phyloP scores from a whole-genome alignment of 1,284 basidiomycete genomes.

The Cryptococcus amylolentus region DNA sequence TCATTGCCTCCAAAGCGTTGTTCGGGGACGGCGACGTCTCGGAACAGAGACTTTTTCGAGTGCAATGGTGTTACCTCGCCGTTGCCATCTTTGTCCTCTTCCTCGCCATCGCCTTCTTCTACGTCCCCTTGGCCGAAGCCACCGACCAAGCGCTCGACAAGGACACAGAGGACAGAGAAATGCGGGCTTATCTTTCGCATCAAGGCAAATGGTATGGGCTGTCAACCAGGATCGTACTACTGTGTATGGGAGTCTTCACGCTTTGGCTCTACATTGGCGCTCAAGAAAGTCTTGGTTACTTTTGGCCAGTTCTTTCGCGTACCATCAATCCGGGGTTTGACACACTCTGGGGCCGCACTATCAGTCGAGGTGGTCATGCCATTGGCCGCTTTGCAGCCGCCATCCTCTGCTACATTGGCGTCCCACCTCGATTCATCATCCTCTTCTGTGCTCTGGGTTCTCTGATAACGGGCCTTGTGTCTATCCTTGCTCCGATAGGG shows the following conservation, averaged over 20 bases:
- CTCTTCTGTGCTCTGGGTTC: slow-evolving; percentile 30
- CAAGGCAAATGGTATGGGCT: slow-evolving; percentile 18
- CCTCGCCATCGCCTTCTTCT: slow-evolving; percentile 46
- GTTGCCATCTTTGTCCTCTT: slow-evolving; percentile 44
- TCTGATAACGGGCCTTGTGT: slow-evolving; percentile 33
- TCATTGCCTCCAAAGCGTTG: slow-evolving; percentile 39
- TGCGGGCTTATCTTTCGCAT: slow-evolving; percentile 19
- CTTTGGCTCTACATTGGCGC: slow-evolving; percentile 44
- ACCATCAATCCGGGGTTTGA: slow-evolving; percentile 23
- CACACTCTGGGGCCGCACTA: slow-evolving; percentile 30
- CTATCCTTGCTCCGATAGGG: slow-evolving; percentile 21
- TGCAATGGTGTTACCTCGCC: slow-evolving; percentile 50
- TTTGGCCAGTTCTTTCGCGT: slow-evolving; percentile 22
- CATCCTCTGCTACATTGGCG: slow-evolving; percentile 30
- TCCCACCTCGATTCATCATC: slow-evolving; percentile 40
- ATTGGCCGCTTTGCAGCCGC: slow-evolving; percentile 39
- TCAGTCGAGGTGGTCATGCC: slow-evolving; percentile 35
- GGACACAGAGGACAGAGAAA: slow-evolving; percentile 29
- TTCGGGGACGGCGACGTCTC: slow-evolving; percentile 24
- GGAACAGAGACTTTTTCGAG: slow-evolving; percentile 32
- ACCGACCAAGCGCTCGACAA: slow-evolving; percentile 40
- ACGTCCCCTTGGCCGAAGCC: slow-evolving; percentile 44
- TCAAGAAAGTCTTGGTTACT: slow-evolving; percentile 43
- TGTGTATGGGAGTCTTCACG: slow-evolving; percentile 23
- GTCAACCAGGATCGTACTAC: slow-evolving; percentile 18